These are phyloP conservation scores for Solanum hybrid DNA, from an alignment of 305 asterid genomes.

Conservation along the genomic window DNA sequence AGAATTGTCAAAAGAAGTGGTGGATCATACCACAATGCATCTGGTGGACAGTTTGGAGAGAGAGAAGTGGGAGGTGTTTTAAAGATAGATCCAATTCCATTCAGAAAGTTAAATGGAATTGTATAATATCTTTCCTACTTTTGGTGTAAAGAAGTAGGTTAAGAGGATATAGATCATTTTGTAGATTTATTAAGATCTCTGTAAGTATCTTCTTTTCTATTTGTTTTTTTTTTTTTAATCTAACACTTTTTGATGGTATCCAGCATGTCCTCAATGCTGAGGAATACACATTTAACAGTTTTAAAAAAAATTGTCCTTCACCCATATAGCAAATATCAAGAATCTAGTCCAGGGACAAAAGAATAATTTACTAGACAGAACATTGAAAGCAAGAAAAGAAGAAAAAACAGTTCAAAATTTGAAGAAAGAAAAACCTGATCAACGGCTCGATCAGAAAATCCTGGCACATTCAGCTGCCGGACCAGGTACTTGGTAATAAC, in stretches of 20 bases:
- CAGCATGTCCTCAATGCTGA: not conserved
- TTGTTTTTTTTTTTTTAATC: too few species aligned
- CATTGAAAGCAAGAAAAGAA: not conserved
- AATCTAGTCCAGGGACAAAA: not conserved
- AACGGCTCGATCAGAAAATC: constrained; percentile 24
- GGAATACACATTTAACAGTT: not conserved
- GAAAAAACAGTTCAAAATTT: not conserved
- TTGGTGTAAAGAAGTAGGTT: too few species aligned
- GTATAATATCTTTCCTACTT: too few species aligned
- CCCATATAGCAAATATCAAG: not conserved
- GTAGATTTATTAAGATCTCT: too few species aligned
- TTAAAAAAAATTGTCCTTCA: not conserved
- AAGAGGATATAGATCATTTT: too few species aligned
- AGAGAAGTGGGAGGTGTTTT: too few species aligned
- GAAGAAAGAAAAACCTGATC: constrained; percentile 24
- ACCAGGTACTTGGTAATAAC: not conserved
- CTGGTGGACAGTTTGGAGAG: too few species aligned
- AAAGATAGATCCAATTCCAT: too few species aligned
- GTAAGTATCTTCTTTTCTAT: too few species aligned
- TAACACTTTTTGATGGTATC: not conserved
- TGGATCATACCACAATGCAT: not conserved
- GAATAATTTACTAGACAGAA: not conserved
- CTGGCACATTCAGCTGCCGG: not conserved
- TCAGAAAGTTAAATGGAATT: too few species aligned
- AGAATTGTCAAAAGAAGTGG: not conserved